A percentile compares a stretch with the other conserved stretches of the same genome.
Conservation (phyloP, 2,329 filamentous ascomycete genomes). For the Aureobasidium sp. region DNA sequence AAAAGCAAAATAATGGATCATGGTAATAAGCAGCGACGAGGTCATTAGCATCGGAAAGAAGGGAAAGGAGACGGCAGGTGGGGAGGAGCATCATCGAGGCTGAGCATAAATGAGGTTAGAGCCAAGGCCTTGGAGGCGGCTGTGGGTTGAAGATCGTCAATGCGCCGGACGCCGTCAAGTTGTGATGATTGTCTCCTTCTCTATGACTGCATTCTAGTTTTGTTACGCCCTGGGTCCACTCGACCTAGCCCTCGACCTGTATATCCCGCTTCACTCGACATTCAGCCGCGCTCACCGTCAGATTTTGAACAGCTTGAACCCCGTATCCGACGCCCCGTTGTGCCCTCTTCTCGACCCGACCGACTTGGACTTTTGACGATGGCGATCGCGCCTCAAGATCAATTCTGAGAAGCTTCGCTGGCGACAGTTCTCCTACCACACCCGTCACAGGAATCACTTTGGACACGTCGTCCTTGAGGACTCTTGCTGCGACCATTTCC, state of each 20-base stretch:
- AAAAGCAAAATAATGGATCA: neutral
- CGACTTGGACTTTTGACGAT: conserved; percentile 8
- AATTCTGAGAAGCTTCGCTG: conserved; percentile 7
- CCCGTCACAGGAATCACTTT: neutral
- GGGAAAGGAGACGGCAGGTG: neutral
- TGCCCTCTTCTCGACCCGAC: neutral
- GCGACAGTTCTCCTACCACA: neutral
- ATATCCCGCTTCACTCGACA: neutral
- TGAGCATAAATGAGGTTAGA: neutral
- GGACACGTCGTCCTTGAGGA: neutral
- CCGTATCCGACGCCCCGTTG: neutral
- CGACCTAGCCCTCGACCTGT: neutral
- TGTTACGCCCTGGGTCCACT: neutral
- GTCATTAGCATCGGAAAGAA: neutral
- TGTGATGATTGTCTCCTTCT: conserved; percentile 2
- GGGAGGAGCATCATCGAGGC: neutral
- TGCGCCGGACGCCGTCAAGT: neutral
- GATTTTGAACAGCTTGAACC: neutral
- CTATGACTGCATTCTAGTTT: neutral
- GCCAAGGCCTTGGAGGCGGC: conserved; percentile 3
- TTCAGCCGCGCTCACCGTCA: neutral
- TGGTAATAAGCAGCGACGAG: neutral
- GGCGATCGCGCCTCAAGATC: conserved; percentile 1
- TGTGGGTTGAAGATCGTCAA: neutral
- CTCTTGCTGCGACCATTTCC: no score